These are phyloP conservation scores for Quercus agrifolia DNA, from an alignment of 306 rosid species.

Conservation along the genomic window DNA sequence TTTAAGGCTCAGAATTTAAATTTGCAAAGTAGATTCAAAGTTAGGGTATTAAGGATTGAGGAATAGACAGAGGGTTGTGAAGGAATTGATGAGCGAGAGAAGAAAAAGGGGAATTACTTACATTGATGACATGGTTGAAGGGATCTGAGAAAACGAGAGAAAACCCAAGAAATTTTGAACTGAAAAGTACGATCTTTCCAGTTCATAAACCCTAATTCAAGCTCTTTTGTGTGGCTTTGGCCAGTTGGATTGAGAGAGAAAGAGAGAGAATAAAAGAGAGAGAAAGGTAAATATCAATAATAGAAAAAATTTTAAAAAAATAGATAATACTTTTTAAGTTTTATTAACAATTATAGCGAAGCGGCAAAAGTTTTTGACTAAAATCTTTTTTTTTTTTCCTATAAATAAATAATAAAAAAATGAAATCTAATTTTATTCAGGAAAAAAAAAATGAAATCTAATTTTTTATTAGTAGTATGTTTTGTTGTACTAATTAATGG, in stretches of 20 bases:
- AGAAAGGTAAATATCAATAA: background rate
- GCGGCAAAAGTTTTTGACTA: background rate
- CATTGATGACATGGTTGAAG: conserved; percentile 15
- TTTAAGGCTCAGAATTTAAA: background rate
- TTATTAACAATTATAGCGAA: background rate
- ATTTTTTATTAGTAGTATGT: too few relatives aligned
- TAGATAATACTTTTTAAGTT: background rate
- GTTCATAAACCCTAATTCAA: conserved; percentile 26
- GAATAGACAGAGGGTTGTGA: background rate
- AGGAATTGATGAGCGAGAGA: conserved; percentile 11
- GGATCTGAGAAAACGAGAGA: conserved; percentile 20
- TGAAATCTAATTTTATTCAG: too few relatives aligned
- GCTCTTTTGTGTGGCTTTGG: background rate
- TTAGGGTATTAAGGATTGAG: background rate
- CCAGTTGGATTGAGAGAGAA: conserved; percentile 16
- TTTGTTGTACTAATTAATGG: too few relatives aligned
- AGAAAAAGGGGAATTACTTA: conserved; percentile 26
- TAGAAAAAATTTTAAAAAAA: background rate
- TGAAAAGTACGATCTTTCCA: conserved; percentile 13
- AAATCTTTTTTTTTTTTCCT: too few relatives aligned
- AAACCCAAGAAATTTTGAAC: conserved; percentile 11
- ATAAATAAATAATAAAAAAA: too few relatives aligned
- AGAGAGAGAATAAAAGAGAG: background rate
- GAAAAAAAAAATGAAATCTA: too few relatives aligned
- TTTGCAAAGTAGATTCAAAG: background rate